Evolutionary conservation across 2,329 filamentous ascomycete species (phyloP).

Genomic region (Aschersonia sp.): DNA sequence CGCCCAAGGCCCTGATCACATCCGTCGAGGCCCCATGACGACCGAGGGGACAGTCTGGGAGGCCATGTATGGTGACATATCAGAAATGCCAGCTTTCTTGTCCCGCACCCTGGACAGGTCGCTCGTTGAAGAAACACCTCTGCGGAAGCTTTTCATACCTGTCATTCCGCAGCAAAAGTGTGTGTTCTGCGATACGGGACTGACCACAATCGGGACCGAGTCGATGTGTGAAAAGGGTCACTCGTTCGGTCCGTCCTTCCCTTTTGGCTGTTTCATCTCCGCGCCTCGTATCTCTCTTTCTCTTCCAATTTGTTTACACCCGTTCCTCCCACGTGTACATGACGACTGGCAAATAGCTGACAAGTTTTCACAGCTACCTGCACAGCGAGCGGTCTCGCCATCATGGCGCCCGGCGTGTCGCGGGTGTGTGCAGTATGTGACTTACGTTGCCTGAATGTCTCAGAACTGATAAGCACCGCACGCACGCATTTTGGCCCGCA

Average conservation of each 20-base stretch:
- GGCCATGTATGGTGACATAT: slow-evolving; percentile 42
- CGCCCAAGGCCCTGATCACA: background rate
- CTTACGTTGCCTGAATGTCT: slow-evolving; percentile 30
- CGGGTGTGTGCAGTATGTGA: slow-evolving; percentile 40
- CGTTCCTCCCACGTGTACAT: too few relatives aligned
- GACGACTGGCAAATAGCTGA: background rate
- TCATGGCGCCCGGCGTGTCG: slow-evolving; percentile 38
- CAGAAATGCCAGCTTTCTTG: slow-evolving; percentile 26
- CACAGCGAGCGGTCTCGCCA: slow-evolving; percentile 36
- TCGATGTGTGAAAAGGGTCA: slow-evolving; percentile 25
- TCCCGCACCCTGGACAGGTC: slow-evolving; percentile 8
- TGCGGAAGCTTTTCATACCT: slow-evolving; percentile 24
- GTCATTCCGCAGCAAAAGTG: slow-evolving; percentile 25
- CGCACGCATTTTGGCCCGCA: slow-evolving; percentile 14
- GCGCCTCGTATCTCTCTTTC: background rate
- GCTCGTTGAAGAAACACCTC: slow-evolving; percentile 7
- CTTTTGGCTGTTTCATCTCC: background rate
- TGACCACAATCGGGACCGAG: slow-evolving; percentile 18
- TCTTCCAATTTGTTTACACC: too few relatives aligned
- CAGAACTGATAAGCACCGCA: slow-evolving; percentile 23
- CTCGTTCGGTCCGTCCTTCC: slow-evolving; percentile 21
- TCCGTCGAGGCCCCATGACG: slow-evolving; percentile 18
- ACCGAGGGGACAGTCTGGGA: slow-evolving; percentile 42
- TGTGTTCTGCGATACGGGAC: slow-evolving; percentile 27
- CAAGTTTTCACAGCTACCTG: slow-evolving; percentile 27